A percentile compares a stretch with the other conserved stretches of the same genome.
Conservation (phyloP, 169 alveolate species). For the Plasmodium berghei region DNA sequence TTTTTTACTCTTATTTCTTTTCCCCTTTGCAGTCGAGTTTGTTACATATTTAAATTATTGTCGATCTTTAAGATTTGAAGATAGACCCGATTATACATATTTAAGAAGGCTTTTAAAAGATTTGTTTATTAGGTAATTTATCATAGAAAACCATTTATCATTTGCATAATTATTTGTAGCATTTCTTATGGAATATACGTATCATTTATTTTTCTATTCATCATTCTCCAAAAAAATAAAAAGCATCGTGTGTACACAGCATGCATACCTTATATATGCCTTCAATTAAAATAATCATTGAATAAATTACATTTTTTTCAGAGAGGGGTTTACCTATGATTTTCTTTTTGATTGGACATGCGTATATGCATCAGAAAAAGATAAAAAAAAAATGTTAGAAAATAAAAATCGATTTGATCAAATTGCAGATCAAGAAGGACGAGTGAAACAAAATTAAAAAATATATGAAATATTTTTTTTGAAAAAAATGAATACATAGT, state of each 20-base stretch:
- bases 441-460: slow-evolving; percentile 74
- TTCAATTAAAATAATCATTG: too few species aligned
- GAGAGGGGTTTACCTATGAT: slow-evolving; percentile 95
- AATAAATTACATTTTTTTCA: slow-evolving; percentile 19
- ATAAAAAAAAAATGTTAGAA: slow-evolving; percentile 76
- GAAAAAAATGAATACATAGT: slow-evolving; percentile 15
- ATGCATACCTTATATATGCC: too few species aligned
- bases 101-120: slow-evolving; percentile 96
- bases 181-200: too few species aligned
- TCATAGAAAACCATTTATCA: neutral
- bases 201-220: too few species aligned
- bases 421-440: slow-evolving; percentile 77
- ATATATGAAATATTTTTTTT: slow-evolving; percentile 1
- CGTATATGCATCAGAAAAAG: slow-evolving; percentile 86
- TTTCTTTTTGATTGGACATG: slow-evolving; percentile 97
- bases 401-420: slow-evolving; percentile 77
- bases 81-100: slow-evolving; percentile 96
- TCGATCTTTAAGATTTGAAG: slow-evolving; percentile 95
- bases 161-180: neutral
- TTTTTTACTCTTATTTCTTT: neutral
- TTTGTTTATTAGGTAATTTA: slow-evolving; percentile 88
- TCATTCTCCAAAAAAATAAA: too few species aligned
- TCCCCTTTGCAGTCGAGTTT: slow-evolving; percentile 89
- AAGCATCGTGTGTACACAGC: too few species aligned
- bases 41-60: slow-evolving; percentile 94